Percentiles rank a stretch among this genome's conserved stretches.
These are phyloP conservation scores for Termitomyces sp. DNA, from an alignment of 768 basidiomycete genomes.

Conservation along the genomic window DNA sequence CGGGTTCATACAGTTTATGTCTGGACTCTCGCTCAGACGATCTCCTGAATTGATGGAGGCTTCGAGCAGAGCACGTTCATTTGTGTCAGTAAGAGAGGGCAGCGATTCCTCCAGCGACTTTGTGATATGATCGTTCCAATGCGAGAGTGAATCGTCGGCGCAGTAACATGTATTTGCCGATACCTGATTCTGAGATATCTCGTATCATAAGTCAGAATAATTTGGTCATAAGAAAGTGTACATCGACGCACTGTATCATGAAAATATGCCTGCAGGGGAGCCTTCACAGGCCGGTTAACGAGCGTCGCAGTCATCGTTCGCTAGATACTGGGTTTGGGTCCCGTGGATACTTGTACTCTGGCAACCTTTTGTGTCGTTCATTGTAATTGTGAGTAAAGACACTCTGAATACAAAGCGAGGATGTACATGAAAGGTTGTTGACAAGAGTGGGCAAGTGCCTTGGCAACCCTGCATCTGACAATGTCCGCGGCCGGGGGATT, in stretches of 20 bases:
- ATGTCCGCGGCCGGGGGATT: too few species aligned
- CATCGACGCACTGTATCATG: not conserved
- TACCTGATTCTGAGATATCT: not conserved
- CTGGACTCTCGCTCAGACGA: not conserved
- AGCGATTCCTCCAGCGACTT: not conserved
- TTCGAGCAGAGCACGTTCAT: not conserved
- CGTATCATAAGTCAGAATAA: not conserved
- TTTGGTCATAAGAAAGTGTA: too few species aligned
- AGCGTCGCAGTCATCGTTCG: conserved; percentile 3
- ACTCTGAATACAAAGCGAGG: not conserved
- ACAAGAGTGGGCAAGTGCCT: not conserved
- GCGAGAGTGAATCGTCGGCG: not conserved
- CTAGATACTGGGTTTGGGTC: not conserved
- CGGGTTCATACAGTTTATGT: not conserved
- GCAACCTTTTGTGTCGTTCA: conserved; percentile 2
- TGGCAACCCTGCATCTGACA: not conserved
- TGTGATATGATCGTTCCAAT: not conserved
- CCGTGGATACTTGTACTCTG: not conserved
- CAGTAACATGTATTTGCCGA: not conserved
- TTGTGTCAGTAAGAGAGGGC: not conserved
- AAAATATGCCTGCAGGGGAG: not conserved
- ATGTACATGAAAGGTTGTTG: not conserved
- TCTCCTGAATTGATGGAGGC: not conserved
- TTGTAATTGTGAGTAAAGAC: not conserved
- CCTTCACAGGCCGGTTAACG: not conserved